Base-by-base conservation (phyloP, 2,329 filamentous ascomycete species). In the Pseudopyrenochaeta lycopersici region DNA sequence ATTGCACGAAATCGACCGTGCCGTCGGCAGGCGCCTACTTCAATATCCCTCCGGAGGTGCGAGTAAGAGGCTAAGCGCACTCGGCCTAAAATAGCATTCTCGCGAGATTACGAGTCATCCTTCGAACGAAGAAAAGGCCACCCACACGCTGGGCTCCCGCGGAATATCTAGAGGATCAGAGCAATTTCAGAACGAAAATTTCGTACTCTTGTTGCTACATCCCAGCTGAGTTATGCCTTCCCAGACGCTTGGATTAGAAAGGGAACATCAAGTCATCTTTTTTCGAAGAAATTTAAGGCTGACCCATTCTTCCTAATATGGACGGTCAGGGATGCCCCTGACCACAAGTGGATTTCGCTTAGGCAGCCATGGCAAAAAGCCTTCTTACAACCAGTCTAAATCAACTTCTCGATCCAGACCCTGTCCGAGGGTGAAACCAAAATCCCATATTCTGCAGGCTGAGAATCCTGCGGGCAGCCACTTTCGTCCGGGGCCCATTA, bases 371-470 rank as follows among this genome's bases (percentile, higher is more conserved):
- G 52, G 42, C 48, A 52, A 49, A 57, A n/a, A 38, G 17, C 47
- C 45, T 50, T 49, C 39, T 36, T 35, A 52, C 46, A 47, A 39
- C 20, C 50, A 52, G 38, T 50, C 49, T 44, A 38, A 43, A 43
- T 18, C 23, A 17, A 44, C 23, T 31, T 4, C 46, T 53, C 42
- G 52, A 45, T 42, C 48, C 39, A 27, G 47, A 44, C 56, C 50
- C 35, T 54, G 52, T 56, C 33, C n/a, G 46, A 27, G 36, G 56
- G 52, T 50, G 50, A 56, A 51, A 54, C 50, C 46, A 49, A 36
- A 41, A 36, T 31, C 44, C n/a, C 31, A 7, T 30, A 46, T 51
- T 41, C 52, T 27, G 33, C 44, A 32, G 51, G 46, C 42, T 49
- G 46, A 46, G 18, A 51, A 36, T 44, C 33, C 49, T 44, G 38